Percentiles rank a stretch among this genome's conserved stretches.
Conservation (phyloP, 441 rosid species). For the Kokia cookei region DNA sequence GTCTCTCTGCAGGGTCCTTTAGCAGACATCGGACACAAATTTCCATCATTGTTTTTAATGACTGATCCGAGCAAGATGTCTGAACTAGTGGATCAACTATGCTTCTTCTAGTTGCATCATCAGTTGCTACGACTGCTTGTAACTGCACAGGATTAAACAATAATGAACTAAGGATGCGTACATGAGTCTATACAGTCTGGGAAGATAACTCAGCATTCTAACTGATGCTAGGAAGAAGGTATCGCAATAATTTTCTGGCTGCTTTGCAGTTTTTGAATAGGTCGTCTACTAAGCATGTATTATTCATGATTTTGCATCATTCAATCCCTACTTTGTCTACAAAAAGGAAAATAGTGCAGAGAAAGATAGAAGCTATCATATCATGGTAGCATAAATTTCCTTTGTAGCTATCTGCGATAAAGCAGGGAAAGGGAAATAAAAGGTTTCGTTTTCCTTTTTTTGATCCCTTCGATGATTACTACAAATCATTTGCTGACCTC, state of each 20-base stretch:
- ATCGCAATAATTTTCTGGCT: not conserved
- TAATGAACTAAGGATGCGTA: not conserved
- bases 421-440: not conserved
- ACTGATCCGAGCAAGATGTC: conserved; percentile 63
- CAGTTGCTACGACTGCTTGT: conserved; percentile 40
- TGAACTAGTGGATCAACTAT: conserved; percentile 55
- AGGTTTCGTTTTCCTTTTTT: not conserved
- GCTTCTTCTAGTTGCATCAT: conserved; percentile 53
- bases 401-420: not conserved
- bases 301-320: not conserved
- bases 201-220: not conserved
- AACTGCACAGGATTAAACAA: conserved; percentile 33
- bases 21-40: conserved; percentile 69
- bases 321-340: not conserved
- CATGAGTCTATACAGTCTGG: not conserved
- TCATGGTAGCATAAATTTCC: not conserved
- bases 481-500: not conserved
- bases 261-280: not conserved
- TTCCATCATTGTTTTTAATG: conserved; percentile 77
- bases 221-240: not conserved
- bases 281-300: not conserved
- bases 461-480: not conserved
- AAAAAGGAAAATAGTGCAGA: not conserved
- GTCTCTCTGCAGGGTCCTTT: conserved; percentile 53
- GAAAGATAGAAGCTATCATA: not conserved